phyloP scores from a whole-genome alignment of 257 asterid species.

The Primulina eburnea region DNA sequence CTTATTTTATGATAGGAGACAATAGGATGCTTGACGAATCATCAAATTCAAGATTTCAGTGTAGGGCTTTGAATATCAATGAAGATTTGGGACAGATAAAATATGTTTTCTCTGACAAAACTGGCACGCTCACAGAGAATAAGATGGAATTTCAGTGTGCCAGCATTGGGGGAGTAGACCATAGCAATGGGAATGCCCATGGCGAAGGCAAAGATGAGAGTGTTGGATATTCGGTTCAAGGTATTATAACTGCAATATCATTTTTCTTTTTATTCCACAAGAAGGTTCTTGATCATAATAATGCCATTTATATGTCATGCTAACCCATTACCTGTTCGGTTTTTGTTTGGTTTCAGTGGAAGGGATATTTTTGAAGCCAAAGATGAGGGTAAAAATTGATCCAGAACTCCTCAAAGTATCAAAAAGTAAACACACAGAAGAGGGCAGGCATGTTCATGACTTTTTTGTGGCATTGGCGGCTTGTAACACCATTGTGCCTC shows the following conservation, averaged over 20 bases:
- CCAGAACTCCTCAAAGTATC: constrained; percentile 57
- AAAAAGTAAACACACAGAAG: constrained; percentile 46
- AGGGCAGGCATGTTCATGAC: constrained; percentile 54
- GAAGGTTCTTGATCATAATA: background rate
- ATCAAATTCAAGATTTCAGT: constrained; percentile 84
- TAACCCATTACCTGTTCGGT: constrained; percentile 14
- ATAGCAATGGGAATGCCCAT: constrained; percentile 36
- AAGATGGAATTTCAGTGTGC: constrained; percentile 98
- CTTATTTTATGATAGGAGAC: constrained; percentile 88
- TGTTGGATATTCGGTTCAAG: constrained; percentile 51
- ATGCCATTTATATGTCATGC: constrained; percentile 4
- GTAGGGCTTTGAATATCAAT: constrained; percentile 94
- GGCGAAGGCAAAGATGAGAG: constrained; percentile 48
- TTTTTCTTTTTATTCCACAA: background rate
- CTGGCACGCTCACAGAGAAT: constrained; percentile 97
- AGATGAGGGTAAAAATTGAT: constrained; percentile 71
- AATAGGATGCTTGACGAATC: constrained; percentile 58
- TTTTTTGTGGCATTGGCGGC: constrained; percentile 94
- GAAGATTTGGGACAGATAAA: constrained; percentile 98
- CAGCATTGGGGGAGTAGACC: constrained; percentile 77
- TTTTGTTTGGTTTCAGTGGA: constrained; percentile 50
- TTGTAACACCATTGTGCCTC: constrained; percentile 96
- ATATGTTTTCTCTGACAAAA: constrained; percentile 94
- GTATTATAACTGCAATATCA: constrained; percentile 33
- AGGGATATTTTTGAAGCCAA: constrained; percentile 65